These are phyloP conservation scores for Boletus rex-veris DNA, from an alignment of 768 basidiomycete species.

Conservation along the genomic window DNA sequence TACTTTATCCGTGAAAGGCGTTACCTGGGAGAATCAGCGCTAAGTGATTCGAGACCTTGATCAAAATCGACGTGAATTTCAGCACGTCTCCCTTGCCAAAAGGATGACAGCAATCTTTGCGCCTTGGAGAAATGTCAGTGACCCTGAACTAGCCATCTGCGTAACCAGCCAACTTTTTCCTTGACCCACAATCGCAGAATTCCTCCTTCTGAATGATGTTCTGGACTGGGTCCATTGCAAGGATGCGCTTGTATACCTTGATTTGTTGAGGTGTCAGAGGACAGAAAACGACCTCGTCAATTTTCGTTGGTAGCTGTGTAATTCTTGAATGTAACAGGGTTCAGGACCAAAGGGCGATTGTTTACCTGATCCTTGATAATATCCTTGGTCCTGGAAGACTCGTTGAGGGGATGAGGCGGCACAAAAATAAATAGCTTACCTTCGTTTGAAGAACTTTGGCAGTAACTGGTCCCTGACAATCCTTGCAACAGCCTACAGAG, in stretches of 20 bases:
- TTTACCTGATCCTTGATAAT: slow-evolving; percentile 67
- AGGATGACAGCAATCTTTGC: slow-evolving; percentile 56
- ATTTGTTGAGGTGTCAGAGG: slow-evolving; percentile 74
- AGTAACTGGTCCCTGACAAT: slow-evolving; percentile 65
- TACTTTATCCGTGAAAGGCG: background rate
- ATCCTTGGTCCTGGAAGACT: slow-evolving; percentile 58
- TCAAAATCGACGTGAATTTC: slow-evolving; percentile 75
- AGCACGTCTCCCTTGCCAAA: slow-evolving; percentile 54
- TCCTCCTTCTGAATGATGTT: slow-evolving; percentile 71
- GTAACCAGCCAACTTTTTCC: slow-evolving; percentile 43
- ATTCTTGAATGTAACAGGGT: background rate
- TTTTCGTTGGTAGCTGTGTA: slow-evolving; percentile 76
- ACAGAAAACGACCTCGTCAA: slow-evolving; percentile 91
- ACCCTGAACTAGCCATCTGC: background rate
- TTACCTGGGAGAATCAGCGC: slow-evolving; percentile 80
- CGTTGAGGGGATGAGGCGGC: background rate
- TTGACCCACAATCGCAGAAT: slow-evolving; percentile 66
- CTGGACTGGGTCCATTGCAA: slow-evolving; percentile 63
- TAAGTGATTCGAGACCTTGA: slow-evolving; percentile 87
- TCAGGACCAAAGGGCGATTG: background rate
- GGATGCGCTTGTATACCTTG: slow-evolving; percentile 66
- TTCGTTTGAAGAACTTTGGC: slow-evolving; percentile 79
- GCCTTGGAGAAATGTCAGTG: slow-evolving; percentile 36
- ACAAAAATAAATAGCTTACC: slow-evolving; percentile 39
- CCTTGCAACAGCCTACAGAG: slow-evolving; percentile 50